Percentiles rank a stretch among this genome's conserved stretches.
Conservation (phyloP, 2,329 filamentous ascomycete genomes). For the Nothophoma quercina region DNA sequence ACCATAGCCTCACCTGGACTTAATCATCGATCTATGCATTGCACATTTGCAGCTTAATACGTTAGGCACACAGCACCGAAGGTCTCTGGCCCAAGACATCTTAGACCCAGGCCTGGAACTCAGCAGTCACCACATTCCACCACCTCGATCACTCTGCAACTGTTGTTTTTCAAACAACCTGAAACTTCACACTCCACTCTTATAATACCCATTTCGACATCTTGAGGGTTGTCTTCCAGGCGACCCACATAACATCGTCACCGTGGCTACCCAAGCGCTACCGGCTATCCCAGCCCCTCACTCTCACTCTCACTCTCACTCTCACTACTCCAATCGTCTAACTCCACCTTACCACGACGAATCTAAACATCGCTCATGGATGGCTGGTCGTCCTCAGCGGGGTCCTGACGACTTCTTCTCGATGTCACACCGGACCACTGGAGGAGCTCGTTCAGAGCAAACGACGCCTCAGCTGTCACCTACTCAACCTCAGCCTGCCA, state of each 20-base stretch:
- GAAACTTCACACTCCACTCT: constrained; percentile 1
- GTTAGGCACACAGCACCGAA: constrained; percentile 1
- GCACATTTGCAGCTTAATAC: background rate
- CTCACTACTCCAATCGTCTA: constrained; percentile 43
- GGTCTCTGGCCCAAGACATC: constrained; percentile 1
- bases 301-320: constrained; percentile 45
- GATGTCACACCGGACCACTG: constrained; percentile 38
- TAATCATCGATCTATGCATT: constrained; percentile 9
- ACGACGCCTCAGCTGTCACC: constrained; percentile 41
- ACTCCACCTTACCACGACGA: constrained; percentile 45
- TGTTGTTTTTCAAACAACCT: background rate
- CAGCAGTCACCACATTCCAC: constrained; percentile 7
- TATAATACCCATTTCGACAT: background rate
- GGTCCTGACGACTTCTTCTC: constrained; percentile 41
- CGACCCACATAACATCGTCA: constrained; percentile 30
- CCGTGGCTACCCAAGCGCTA: constrained; percentile 50
- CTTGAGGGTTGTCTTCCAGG: constrained; percentile 16
- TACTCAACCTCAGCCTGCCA: constrained; percentile 30
- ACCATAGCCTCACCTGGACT: constrained; percentile 25
- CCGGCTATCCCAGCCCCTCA: constrained; percentile 44
- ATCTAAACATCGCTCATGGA: constrained; percentile 48
- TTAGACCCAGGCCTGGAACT: constrained; percentile 4
- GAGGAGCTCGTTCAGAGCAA: constrained; percentile 36
- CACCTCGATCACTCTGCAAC: background rate
- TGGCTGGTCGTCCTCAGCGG: constrained; percentile 36